These are phyloP conservation scores for Yamadazyma friedrichii DNA, from an alignment of 1,139 yeast species.

Conservation along the genomic window DNA sequence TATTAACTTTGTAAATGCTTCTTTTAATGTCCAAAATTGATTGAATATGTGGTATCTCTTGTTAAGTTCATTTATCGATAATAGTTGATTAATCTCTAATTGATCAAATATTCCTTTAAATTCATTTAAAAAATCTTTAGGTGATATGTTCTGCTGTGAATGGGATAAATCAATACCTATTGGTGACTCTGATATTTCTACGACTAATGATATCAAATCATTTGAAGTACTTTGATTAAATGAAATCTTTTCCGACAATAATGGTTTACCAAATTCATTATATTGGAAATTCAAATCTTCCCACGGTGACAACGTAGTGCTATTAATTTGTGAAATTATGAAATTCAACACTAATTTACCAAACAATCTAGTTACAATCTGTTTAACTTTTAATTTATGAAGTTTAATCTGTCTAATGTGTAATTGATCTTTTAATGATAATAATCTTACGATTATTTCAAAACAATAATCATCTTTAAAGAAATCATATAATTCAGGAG, in stretches of 20 bases:
- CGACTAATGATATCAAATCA: conserved; percentile 44
- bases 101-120: conserved; percentile 51
- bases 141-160: conserved; percentile 40
- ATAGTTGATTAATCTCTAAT: conserved; percentile 36
- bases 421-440: conserved; percentile 31
- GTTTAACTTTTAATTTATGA: conserved; percentile 16
- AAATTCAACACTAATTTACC: conserved; percentile 26
- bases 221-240: conserved; percentile 61
- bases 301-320: conserved; percentile 18
- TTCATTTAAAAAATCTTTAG: conserved; percentile 34
- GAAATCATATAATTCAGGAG: conserved; percentile 14
- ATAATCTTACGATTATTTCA: conserved; percentile 32
- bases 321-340: conserved; percentile 10
- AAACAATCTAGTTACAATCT: conserved; percentile 24
- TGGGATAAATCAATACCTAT: conserved; percentile 69
- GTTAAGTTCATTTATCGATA: conserved; percentile 12
- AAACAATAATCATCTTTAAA: conserved; percentile 35
- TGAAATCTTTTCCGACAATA: conserved; percentile 15
- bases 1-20: conserved; percentile 59
- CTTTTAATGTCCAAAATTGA: conserved; percentile 72
- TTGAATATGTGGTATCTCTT: conserved; percentile 38
- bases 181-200: conserved; percentile 28
- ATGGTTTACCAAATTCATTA: conserved; percentile 40
- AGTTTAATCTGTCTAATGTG: conserved; percentile 30
- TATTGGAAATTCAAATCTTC: conserved; percentile 19